Base-by-base conservation (phyloP, 495 filamentous ascomycete genomes). In the Penicillium pancosmium region DNA sequence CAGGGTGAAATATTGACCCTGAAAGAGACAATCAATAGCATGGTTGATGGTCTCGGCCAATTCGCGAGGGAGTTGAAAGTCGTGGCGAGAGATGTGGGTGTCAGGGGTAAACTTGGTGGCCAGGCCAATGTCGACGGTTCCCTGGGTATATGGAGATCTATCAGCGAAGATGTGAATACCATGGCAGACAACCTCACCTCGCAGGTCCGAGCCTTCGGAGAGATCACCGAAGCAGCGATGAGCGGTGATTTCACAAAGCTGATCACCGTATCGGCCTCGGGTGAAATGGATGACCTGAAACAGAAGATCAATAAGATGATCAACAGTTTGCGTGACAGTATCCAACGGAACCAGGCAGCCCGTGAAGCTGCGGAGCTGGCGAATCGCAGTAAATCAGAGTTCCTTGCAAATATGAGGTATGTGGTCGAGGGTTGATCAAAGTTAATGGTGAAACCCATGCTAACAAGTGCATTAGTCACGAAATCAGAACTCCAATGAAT, bases 291-390 rank as follows among this genome's bases (percentile, higher is more conserved):
- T 71, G 91, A 95, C 61, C 80, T 96, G 62, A 96, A 96, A 73
- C 84, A 90, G 54, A 96, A 96, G 77, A 96, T 96, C 79, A 96
- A 96, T 64, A 88, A 92, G 74, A 96, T 96, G 92, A 90, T 96
- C 19, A 91, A 84, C 71, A 92, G 91, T 65, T 72, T 96, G 61
- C 81, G 91, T 43, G 92, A 96, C 36, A 73, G 70, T 27, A 73
- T 73, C 11, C 70, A 70, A 50, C 66, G 66, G 50, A 69, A 69
- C 43, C 65, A 65, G 2, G 62, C 68, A 35, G 66, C 86, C 60
- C 71, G 82, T 35, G 80, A 81, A 59, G 75, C 76, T 34, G 78
- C 82, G 19, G 83, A 86, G 60, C 78, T 71, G 80, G 86, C 68
- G 73, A 87, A 73, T 70, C 82, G 82, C 63, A 73, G 84, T 55